Conservation (phyloP, 2,329 filamentous ascomycete genomes). For the Calonectria henricotiae region DNA sequence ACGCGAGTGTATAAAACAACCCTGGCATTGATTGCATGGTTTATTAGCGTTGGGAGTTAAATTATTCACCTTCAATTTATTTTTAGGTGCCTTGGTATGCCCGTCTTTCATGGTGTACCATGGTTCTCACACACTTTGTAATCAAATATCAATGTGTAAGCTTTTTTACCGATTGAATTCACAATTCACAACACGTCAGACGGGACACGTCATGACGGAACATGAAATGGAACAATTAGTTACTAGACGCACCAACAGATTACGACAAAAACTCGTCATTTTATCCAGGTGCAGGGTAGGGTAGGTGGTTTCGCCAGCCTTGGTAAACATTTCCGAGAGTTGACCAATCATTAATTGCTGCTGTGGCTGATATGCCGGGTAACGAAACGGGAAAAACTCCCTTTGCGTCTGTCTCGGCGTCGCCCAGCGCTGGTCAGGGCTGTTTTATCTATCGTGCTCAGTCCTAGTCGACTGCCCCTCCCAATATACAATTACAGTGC, state of each 20-base stretch:
- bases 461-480: neutral
- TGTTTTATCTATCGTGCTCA: neutral
- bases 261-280: neutral
- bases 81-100: no score
- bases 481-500: neutral
- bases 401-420: neutral
- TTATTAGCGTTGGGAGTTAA: no score
- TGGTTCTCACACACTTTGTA: no score
- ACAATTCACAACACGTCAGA: neutral
- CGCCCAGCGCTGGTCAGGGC: neutral
- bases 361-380: constrained; percentile 15
- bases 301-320: constrained; percentile 9
- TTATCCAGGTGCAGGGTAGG: constrained; percentile 12
- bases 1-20: no score
- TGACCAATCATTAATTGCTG: constrained; percentile 11
- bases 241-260: neutral
- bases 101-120: no score
- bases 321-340: constrained; percentile 22
- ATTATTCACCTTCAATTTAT: no score
- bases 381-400: neutral
- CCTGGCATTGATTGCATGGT: no score
- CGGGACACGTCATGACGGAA: neutral
- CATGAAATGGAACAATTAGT: neutral
- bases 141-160: no score
- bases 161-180: no score